Percentiles rank a stretch among this genome's conserved stretches.
Evolutionary conservation across 495 filamentous ascomycete genomes (phyloP).

Genomic region (Neurospora intermedia): DNA sequence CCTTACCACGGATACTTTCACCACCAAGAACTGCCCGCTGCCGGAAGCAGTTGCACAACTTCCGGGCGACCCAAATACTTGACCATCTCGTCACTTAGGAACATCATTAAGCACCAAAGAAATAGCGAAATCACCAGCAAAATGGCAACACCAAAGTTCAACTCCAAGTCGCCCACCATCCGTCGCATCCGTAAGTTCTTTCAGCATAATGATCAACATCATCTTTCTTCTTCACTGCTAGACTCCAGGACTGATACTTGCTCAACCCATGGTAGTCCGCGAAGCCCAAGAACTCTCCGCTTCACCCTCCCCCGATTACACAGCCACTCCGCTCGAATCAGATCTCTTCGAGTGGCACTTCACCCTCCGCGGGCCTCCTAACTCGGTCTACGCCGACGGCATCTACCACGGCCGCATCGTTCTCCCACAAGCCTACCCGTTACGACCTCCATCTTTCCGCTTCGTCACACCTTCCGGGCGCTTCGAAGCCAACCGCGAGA

Average conservation of each 20-base stretch:
- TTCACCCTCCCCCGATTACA: conserved; percentile 69
- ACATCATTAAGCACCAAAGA: neutral
- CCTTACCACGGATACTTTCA: neutral
- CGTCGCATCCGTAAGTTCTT: conserved; percentile 55
- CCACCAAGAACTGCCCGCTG: neutral
- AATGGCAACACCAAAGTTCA: conserved; percentile 39
- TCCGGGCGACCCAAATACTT: neutral
- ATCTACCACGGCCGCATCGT: conserved; percentile 95
- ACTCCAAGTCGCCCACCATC: conserved; percentile 71
- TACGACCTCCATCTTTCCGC: conserved; percentile 84
- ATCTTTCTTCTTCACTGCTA: neutral
- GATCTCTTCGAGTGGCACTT: conserved; percentile 99
- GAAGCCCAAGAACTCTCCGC: conserved; percentile 76
- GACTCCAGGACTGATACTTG: conserved; percentile 15
- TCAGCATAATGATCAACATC: neutral
- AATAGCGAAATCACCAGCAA: neutral
- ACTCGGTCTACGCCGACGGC: conserved; percentile 63
- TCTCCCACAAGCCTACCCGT: conserved; percentile 77
- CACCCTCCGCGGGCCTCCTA: conserved; percentile 83
- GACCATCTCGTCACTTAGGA: neutral
- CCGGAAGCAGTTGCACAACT: neutral
- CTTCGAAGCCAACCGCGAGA: conserved; percentile 95
- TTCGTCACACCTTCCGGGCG: conserved; percentile 86
- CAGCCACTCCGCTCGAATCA: conserved; percentile 67
- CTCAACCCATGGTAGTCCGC: conserved; percentile 45